Evolutionary conservation across 2,329 filamentous ascomycete species (phyloP).

Genomic region (Curvularia sp.): DNA sequence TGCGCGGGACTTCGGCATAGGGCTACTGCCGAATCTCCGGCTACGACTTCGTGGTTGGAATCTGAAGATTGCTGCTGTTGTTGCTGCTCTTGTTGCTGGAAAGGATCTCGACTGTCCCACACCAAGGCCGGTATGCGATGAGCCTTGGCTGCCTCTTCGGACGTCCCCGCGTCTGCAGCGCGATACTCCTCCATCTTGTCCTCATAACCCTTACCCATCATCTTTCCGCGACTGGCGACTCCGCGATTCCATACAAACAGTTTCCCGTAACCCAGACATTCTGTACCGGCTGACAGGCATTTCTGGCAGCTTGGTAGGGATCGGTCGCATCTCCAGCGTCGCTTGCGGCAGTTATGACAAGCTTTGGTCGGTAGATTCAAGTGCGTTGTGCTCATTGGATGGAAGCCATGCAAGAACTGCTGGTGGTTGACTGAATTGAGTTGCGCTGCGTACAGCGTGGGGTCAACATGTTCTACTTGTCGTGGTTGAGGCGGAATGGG

Average conservation of each 20-base stretch:
- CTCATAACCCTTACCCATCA: conserved; percentile 62
- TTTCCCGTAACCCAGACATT: conserved; percentile 69
- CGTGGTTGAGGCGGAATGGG: conserved; percentile 20
- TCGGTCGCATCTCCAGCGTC: conserved; percentile 68
- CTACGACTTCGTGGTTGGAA: background rate
- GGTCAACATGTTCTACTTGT: conserved; percentile 21
- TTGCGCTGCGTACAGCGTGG: conserved; percentile 10
- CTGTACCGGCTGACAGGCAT: conserved; percentile 62
- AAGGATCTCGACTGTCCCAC: conserved; percentile 24
- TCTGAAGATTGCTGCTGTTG: conserved; percentile 11
- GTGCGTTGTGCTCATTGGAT: conserved; percentile 43
- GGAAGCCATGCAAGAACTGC: conserved; percentile 43
- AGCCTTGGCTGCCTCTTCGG: conserved; percentile 38
- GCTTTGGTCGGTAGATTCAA: conserved; percentile 49
- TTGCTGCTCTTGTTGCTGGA: background rate
- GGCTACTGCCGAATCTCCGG: background rate
- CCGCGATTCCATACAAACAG: conserved; percentile 67
- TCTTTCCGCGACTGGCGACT: conserved; percentile 60
- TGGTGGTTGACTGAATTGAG: conserved; percentile 32
- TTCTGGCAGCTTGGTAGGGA: conserved; percentile 67
- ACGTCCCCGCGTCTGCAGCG: conserved; percentile 7
- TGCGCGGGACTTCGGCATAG: conserved; percentile 4
- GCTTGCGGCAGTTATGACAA: conserved; percentile 69
- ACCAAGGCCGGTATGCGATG: conserved; percentile 27
- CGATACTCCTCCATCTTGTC: conserved; percentile 33